phyloP scores from a whole-genome alignment of 2,329 filamentous ascomycete genomes.

The Pseudogymnoascus sp. region DNA sequence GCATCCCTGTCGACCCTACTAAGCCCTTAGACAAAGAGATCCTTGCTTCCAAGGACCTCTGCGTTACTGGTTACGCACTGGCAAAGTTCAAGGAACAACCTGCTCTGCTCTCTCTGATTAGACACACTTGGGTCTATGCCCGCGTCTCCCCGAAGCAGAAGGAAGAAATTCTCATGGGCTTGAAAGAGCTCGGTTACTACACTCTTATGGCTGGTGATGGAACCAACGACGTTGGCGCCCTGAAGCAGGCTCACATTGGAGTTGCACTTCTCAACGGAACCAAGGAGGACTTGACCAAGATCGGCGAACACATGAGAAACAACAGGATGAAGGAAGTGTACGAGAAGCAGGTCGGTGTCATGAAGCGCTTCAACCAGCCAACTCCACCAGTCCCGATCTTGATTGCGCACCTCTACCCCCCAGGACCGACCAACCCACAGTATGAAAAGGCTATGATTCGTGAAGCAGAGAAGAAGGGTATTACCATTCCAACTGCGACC shows the following conservation, averaged over 20 bases:
- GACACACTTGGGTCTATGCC: slow-evolving; percentile 94
- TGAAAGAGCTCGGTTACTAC: slow-evolving; percentile 95
- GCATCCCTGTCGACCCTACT: slow-evolving; percentile 75
- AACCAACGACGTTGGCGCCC: slow-evolving; percentile 92
- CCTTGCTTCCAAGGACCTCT: slow-evolving; percentile 79
- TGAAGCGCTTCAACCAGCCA: slow-evolving; percentile 92
- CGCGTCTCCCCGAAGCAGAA: slow-evolving; percentile 98
- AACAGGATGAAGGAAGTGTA: slow-evolving; percentile 99
- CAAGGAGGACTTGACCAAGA: slow-evolving; percentile 80
- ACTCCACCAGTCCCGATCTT: slow-evolving; percentile 82
- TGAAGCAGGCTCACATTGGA: slow-evolving; percentile 97
- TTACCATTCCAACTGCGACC: slow-evolving; percentile 44
- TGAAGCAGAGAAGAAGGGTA: slow-evolving; percentile 71
- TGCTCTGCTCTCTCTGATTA: slow-evolving; percentile 68
- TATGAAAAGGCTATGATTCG: slow-evolving; percentile 86
- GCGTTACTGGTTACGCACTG: slow-evolving; percentile 89
- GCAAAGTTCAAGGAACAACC: slow-evolving; percentile 77
- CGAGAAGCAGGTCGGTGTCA: slow-evolving; percentile 86
- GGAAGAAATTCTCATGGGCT: slow-evolving; percentile 92
- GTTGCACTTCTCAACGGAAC: slow-evolving; percentile 94
- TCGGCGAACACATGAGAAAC: slow-evolving; percentile 86
- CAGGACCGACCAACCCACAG: slow-evolving; percentile 85
- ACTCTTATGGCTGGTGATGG: slow-evolving; percentile 98
- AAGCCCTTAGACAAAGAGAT: slow-evolving; percentile 75
- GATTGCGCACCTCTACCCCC: slow-evolving; percentile 91